phyloP scores from a whole-genome alignment of 2,329 filamentous ascomycete genomes.

The Truncatella angustata region DNA sequence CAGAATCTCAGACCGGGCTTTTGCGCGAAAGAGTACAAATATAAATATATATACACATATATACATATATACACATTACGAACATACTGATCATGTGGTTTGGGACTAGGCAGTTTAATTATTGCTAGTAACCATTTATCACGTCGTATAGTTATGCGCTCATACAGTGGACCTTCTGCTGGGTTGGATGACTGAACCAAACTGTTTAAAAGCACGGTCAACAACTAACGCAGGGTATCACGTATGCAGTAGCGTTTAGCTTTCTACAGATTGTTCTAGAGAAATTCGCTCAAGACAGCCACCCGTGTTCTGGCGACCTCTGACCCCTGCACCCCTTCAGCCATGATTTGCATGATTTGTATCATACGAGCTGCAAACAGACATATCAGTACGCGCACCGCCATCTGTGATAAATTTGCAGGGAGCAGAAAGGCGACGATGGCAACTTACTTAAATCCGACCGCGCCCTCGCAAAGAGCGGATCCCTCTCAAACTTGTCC shows the following conservation, averaged over 20 bases:
- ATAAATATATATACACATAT: too few species aligned
- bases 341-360: constrained; percentile 60
- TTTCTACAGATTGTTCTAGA: constrained; percentile 26
- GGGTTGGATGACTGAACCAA: too few species aligned
- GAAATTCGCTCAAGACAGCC: constrained; percentile 54
- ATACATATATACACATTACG: too few species aligned
- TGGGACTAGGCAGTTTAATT: too few species aligned
- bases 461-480: constrained; percentile 58
- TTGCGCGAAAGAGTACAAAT: too few species aligned
- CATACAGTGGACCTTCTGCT: too few species aligned
- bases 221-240: background rate
- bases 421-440: background rate
- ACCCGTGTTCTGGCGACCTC: constrained; percentile 60
- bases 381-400: constrained; percentile 12
- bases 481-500: constrained; percentile 44
- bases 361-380: constrained; percentile 55
- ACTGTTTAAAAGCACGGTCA: background rate
- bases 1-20: too few species aligned
- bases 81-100: too few species aligned
- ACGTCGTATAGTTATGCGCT: too few species aligned
- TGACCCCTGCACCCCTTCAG: constrained; percentile 52
- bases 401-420: background rate
- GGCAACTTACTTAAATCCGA: constrained; percentile 56
- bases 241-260: background rate
- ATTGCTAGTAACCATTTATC: too few species aligned